These are phyloP conservation scores for Tagetes patula DNA, from an alignment of 129 eudicot species.

Conservation along the genomic window DNA sequence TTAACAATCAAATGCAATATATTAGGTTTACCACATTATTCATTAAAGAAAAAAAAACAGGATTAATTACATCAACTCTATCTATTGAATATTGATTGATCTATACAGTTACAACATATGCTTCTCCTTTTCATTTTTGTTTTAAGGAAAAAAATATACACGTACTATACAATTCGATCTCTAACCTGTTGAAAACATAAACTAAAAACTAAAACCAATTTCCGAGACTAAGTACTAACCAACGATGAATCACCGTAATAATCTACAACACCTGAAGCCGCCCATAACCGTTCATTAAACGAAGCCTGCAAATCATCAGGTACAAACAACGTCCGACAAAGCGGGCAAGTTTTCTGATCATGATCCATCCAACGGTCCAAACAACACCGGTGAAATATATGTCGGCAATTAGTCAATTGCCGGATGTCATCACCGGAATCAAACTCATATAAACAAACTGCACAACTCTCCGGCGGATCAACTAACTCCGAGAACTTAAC, in stretches of 20 bases:
- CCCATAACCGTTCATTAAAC: conserved; percentile 55
- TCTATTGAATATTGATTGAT: not conserved
- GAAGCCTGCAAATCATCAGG: conserved; percentile 42
- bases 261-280: conserved; percentile 42
- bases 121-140: not conserved
- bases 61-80: not conserved
- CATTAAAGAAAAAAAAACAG: not conserved
- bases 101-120: conserved; percentile 18
- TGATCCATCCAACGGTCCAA: conserved; percentile 89
- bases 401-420: conserved; percentile 51
- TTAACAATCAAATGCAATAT: not conserved
- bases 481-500: conserved; percentile 37
- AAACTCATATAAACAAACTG: conserved; percentile 61
- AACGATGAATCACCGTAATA: conserved; percentile 31
- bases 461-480: conserved; percentile 50
- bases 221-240: conserved; percentile 25
- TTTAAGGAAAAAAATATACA: conserved; percentile 11
- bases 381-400: conserved; percentile 60
- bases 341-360: conserved; percentile 67
- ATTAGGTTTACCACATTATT: too few relatives aligned
- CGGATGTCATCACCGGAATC: conserved; percentile 58
- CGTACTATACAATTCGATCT: not conserved
- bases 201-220: not conserved
- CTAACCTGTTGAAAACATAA: not conserved
- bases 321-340: conserved; percentile 57